Percentiles rank a stretch among this genome's conserved stretches.
Conservation (phyloP, 345 rosid genomes). For the Linum tenue region DNA sequence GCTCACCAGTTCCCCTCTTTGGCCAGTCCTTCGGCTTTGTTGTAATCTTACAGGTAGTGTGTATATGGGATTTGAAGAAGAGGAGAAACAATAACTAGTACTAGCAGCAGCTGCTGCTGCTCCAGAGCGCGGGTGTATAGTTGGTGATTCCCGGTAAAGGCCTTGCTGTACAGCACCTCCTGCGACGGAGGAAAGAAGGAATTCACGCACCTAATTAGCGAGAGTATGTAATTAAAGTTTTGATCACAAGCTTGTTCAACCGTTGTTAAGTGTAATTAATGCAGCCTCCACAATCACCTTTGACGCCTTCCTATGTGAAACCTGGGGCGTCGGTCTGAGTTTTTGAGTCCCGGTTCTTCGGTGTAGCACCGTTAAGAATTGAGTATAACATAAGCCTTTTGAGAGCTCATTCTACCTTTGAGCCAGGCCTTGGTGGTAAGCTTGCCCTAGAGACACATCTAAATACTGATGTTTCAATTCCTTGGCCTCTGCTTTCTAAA, state of each 20-base stretch:
- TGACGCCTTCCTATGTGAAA: too few relatives aligned
- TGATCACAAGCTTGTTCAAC: not conserved
- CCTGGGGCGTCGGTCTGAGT: too few relatives aligned
- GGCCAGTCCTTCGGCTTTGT: constrained; percentile 6
- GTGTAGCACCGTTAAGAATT: too few relatives aligned
- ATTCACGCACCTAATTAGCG: not conserved
- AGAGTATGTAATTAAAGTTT: not conserved
- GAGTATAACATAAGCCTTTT: too few relatives aligned
- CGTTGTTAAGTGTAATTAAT: too few relatives aligned
- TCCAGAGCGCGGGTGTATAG: not conserved
- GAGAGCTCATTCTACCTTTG: too few relatives aligned
- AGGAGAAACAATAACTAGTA: not conserved
- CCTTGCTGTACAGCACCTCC: not conserved
- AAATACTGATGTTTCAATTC: too few relatives aligned
- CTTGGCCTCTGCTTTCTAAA: too few relatives aligned
- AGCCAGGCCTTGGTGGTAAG: too few relatives aligned
- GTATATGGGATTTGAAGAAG: not conserved
- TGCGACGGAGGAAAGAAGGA: not conserved
- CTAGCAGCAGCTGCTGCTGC: not conserved
- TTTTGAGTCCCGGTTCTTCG: too few relatives aligned
- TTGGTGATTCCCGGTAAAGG: not conserved
- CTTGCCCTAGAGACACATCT: too few relatives aligned
- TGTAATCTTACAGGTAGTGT: not conserved
- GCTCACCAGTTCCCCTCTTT: not conserved
- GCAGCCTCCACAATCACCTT: too few relatives aligned